phyloP scores from a whole-genome alignment of 2,329 filamentous ascomycete species.

The Xylariaceae sp. region DNA sequence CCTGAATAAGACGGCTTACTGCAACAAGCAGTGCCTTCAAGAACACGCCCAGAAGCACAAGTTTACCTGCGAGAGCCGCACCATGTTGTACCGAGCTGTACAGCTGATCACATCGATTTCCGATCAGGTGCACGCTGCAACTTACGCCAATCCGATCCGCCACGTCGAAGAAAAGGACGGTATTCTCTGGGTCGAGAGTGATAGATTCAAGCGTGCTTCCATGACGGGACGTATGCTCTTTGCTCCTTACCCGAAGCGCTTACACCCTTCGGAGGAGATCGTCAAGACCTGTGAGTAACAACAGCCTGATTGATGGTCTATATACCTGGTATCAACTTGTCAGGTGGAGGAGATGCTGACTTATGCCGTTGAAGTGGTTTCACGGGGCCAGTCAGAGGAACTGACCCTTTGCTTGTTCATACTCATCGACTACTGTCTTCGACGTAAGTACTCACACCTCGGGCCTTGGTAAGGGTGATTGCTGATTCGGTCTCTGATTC shows the following conservation, averaged over 20 bases:
- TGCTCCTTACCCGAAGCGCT: slow-evolving; percentile 6
- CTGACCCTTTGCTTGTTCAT: not conserved
- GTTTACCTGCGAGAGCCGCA: slow-evolving; percentile 6
- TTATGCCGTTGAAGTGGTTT: slow-evolving; percentile 2
- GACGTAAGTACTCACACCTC: slow-evolving; percentile 2
- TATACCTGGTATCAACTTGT: not conserved
- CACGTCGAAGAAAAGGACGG: slow-evolving; percentile 3
- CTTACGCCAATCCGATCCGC: slow-evolving; percentile 2
- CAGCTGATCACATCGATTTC: slow-evolving; percentile 7
- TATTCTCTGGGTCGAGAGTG: slow-evolving; percentile 2
- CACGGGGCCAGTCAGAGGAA: slow-evolving; percentile 6
- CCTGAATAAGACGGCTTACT: slow-evolving; percentile 13
- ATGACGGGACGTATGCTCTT: slow-evolving; percentile 17
- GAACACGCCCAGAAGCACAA: slow-evolving; percentile 6
- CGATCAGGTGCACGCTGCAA: not conserved
- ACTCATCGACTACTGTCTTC: slow-evolving; percentile 7
- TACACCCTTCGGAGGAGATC: not conserved
- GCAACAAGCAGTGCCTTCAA: slow-evolving; percentile 15
- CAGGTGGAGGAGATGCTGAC: not conserved
- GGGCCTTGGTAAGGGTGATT: no score
- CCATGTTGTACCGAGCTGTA: slow-evolving; percentile 5
- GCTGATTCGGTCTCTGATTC: not conserved
- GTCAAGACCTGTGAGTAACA: slow-evolving; percentile 7
- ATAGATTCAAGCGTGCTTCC: slow-evolving; percentile 8
- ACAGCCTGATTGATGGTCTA: not conserved